Base-by-base conservation (phyloP, 1,284 basidiomycete species). In the Austropuccinia psidii region DNA sequence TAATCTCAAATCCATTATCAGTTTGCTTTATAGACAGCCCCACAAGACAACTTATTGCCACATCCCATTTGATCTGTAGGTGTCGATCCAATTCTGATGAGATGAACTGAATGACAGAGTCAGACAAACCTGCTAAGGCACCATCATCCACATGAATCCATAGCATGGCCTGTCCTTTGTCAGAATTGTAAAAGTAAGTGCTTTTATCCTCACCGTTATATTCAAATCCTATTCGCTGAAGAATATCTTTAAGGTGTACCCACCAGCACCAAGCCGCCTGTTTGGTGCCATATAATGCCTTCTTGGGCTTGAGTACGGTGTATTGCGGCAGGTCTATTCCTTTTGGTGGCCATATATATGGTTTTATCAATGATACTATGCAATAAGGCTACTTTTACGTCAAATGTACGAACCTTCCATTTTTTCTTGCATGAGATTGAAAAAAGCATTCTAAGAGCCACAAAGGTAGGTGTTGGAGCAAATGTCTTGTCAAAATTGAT, bases 81-180 rank as follows among this genome's bases (percentile, higher is more conserved):
- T 9, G 6, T 15, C 19, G 4, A 24, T 60, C 60, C 39, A 62
- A 27, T 3, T 45, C n/a, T 24, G n/a, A 13, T n/a, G n/a, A n/a
- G n/a, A n/a, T n/a, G n/a, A n/a, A n/a, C n/a, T n/a, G n/a, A n/a
- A n/a, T n/a, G n/a, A n/a, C n/a, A n/a, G n/a, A n/a, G n/a, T n/a
- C n/a, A 37, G 9, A 4, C 1, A 7, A 6, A 21, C 39, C 60
- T 5, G 60, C 47, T 17, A 62, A 6, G 27, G 47, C 47, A 5
- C 60, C 39, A 29, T 62, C 41, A 37, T 62, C 60, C 1, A 62
- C 39, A 21, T 62, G 60, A 19, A 62, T 45, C 60, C 37, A 62
- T 17, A 62, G 41, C 17, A 37, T 24, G 4, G n/a, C n/a, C n/a
- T n/a, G 1, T 7, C 11, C 27, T 4, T 39, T 2, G 7, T 31